A percentile compares a stretch with the other conserved stretches of the same genome.
phyloP scores from a whole-genome alignment of 805 yeast genomes.

The Monosporozyma aquatica region DNA sequence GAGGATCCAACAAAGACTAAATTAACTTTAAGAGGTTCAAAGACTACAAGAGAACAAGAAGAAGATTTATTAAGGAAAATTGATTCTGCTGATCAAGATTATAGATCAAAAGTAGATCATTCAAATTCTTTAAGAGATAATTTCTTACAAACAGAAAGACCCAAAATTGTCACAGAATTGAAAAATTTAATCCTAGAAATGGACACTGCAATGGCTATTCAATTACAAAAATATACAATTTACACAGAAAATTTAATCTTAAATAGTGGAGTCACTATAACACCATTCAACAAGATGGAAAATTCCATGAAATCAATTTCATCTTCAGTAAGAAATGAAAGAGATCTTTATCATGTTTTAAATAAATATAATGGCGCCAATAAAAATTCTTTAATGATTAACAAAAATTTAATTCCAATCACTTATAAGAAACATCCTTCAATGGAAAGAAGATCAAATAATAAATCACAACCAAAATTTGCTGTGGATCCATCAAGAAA shows the following conservation, averaged over 20 bases:
- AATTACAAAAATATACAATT: conserved; percentile 80
- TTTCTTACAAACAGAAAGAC: conserved; percentile 64
- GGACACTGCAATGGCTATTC: conserved; percentile 83
- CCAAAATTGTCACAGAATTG: conserved; percentile 60
- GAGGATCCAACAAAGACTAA: conserved; percentile 81
- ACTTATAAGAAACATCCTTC: conserved; percentile 66
- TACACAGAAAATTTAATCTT: conserved; percentile 75
- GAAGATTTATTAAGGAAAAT: conserved; percentile 79
- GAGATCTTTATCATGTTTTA: conserved; percentile 65
- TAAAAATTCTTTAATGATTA: conserved; percentile 29
- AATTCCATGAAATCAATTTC: conserved; percentile 70
- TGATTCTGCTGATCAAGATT: conserved; percentile 78
- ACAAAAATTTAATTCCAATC: conserved; percentile 49
- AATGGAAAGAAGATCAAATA: conserved; percentile 32
- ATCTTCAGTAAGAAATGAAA: conserved; percentile 70
- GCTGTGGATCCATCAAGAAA: conserved; percentile 26
- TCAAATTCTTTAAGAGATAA: conserved; percentile 70
- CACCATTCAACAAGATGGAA: conserved; percentile 51
- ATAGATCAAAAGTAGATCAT: conserved; percentile 62
- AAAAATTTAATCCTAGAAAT: conserved; percentile 74
- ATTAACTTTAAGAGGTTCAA: conserved; percentile 69
- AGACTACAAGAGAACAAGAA: conserved; percentile 74
- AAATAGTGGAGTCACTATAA: conserved; percentile 74
- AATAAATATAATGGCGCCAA: conserved; percentile 35
- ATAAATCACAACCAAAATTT: conserved; percentile 20